phyloP scores from a whole-genome alignment of 2,329 filamentous ascomycete species.

The Blastomyces emzantsi region DNA sequence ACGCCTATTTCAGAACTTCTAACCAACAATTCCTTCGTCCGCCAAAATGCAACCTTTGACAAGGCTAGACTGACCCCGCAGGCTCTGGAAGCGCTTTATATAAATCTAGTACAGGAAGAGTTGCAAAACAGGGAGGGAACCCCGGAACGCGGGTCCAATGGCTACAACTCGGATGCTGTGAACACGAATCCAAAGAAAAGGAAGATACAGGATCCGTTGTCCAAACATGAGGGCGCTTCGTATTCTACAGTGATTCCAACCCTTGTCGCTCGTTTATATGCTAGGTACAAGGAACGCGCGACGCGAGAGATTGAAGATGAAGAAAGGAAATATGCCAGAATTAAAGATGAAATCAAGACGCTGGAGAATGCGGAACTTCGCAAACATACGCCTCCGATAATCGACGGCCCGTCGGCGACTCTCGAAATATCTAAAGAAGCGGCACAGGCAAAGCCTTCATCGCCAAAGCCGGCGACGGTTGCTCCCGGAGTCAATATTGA shows the following conservation, averaged over 20 bases:
- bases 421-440: not conserved
- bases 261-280: conserved; percentile 65
- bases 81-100: conserved; percentile 68
- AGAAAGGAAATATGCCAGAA: conserved; percentile 55
- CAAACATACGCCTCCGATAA: conserved; percentile 22
- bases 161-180: conserved; percentile 22
- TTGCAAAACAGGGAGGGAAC: conserved; percentile 39
- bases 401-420: not conserved
- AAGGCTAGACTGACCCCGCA: conserved; percentile 64
- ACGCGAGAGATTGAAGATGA: conserved; percentile 64
- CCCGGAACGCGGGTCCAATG: conserved; percentile 27
- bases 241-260: conserved; percentile 60
- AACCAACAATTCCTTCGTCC: conserved; percentile 63
- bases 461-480: not conserved
- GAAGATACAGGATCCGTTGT: conserved; percentile 59
- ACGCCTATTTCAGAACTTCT: conserved; percentile 63
- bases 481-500: not conserved
- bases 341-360: conserved; percentile 59
- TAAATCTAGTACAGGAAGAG: conserved; percentile 67
- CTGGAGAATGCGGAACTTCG: conserved; percentile 55
- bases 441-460: not conserved
- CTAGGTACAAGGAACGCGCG: conserved; percentile 60
- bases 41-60: conserved; percentile 62
- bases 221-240: conserved; percentile 56
- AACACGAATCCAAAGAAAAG: conserved; percentile 56